Conservation (phyloP, 2,329 filamentous ascomycete species). For the Septoria petroselini region DNA sequence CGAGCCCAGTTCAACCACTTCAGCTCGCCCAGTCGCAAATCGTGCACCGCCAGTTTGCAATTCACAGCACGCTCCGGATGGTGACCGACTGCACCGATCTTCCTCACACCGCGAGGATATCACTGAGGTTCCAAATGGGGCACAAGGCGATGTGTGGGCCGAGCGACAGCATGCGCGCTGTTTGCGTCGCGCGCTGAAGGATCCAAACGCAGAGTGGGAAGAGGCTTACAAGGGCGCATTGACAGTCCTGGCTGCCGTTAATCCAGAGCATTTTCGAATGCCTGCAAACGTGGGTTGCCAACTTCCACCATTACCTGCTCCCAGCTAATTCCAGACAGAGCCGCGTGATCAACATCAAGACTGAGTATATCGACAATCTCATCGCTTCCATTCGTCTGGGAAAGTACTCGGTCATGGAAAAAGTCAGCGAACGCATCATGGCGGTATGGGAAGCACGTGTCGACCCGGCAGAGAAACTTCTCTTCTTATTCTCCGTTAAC, state of each 20-base stretch:
- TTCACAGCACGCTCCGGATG: too few relatives aligned
- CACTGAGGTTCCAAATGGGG: neutral
- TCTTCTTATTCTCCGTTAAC: conserved; percentile 35
- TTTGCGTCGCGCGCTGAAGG: conserved; percentile 25
- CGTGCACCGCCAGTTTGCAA: too few relatives aligned
- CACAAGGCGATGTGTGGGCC: conserved; percentile 18
- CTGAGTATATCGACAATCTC: conserved; percentile 30
- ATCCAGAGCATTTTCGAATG: conserved; percentile 26
- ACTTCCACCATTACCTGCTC: neutral
- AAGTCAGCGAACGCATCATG: conserved; percentile 32
- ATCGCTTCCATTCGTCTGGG: conserved; percentile 22
- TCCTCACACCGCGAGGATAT: neutral
- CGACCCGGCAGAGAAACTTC: conserved; percentile 25
- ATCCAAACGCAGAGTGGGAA: conserved; percentile 22
- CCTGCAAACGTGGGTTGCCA: too few relatives aligned
- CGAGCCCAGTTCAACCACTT: too few relatives aligned
- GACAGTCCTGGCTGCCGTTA: conserved; percentile 25
- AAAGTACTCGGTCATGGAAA: conserved; percentile 27
- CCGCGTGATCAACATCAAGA: conserved; percentile 35
- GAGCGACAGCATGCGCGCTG: conserved; percentile 16
- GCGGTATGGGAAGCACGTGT: conserved; percentile 26
- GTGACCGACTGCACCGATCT: neutral
- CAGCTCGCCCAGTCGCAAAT: too few relatives aligned
- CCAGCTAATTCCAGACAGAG: conserved; percentile 26
- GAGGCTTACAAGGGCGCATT: conserved; percentile 27